Conservation (phyloP, 23 red algal genomes). For the Chondrus crispus region DNA sequence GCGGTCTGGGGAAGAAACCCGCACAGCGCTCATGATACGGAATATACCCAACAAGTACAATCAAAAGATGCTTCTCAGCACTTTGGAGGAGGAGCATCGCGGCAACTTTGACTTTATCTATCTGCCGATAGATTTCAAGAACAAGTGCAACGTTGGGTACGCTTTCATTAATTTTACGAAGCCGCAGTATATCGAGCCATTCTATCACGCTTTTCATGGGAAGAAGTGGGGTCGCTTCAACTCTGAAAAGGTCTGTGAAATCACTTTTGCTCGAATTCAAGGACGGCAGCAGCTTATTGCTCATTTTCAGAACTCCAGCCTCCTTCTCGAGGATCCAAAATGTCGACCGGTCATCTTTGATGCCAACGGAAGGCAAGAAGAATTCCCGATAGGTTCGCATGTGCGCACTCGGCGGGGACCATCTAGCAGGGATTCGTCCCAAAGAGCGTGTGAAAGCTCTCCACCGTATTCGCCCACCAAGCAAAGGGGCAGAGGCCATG, state of each 20-base stretch:
- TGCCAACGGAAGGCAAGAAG: slow-evolving; percentile 64
- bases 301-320: slow-evolving; percentile 87
- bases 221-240: slow-evolving; percentile 92
- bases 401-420: slow-evolving; percentile 85
- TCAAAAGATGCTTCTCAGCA: slow-evolving; percentile 80
- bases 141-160: slow-evolving; percentile 93
- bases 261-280: slow-evolving; percentile 90
- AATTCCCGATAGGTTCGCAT: slow-evolving; percentile 88
- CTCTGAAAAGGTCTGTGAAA: slow-evolving; percentile 93
- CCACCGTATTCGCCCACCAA: slow-evolving; percentile 50
- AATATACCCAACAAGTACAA: slow-evolving; percentile 98
- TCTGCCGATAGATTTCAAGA: slow-evolving; percentile 95
- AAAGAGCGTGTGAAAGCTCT: slow-evolving; percentile 17
- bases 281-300: slow-evolving; percentile 81
- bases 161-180: slow-evolving; percentile 92
- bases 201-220: slow-evolving; percentile 87
- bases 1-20: slow-evolving; percentile 66
- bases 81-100: slow-evolving; percentile 69
- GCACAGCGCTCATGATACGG: slow-evolving; percentile 88
- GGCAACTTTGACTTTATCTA: slow-evolving; percentile 97
- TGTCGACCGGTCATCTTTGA: slow-evolving; percentile 87
- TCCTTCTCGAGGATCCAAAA: slow-evolving; percentile 88
- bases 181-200: slow-evolving; percentile 70
- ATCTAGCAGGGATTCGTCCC: slow-evolving; percentile 53
- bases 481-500: slow-evolving; percentile 1